Evolutionary conservation across 2,329 filamentous ascomycete genomes (phyloP), one percentile per base, ranked within the genome.

Genomic region (Myriosclerotinia scirpicola): DNA sequence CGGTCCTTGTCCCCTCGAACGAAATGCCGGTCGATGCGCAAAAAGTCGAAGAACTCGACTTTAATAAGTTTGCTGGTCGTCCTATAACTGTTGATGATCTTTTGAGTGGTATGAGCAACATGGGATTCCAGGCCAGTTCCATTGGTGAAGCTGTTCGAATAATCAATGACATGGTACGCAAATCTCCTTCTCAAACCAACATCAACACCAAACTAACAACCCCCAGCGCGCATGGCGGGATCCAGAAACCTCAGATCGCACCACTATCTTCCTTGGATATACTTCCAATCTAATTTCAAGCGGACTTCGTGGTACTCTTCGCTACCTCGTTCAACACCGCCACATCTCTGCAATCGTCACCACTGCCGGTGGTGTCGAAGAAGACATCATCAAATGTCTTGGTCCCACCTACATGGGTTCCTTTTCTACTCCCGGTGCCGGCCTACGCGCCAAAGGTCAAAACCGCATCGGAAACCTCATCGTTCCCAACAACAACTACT

Each of bases 261-360:
- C 95, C 22, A 98, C 95, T 68, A 94, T 99, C 73, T 98, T 99
- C 79, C 86, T 99, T 11, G 95, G 95, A 67, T 99, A 97, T 81
- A 99, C 95, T 12, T 97, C 92, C 61, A 99, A 99, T 77, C 84
- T 99, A 73, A 97, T 99, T 75, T 98, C 95, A 0, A 99, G 94
- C 4, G 95, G 95, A 11, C 85, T 99, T 40, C 87, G 95, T 64
- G 93, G 96, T 71, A 93, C 93, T 46, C 82, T 99, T 71, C 91
- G 95, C 66, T 99, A 93, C 81, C 86, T 99, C 0, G 93, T 96
- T 54, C 86, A 98, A 80, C 93, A 99, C 80, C 89, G 88, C 70
- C 93, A 98, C 77, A 88, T 99, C 70, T 95, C 92, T 0, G 91
- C 90, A 71, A 92, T 99, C 74, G 95, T 99, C 68, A 97, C 95